These are phyloP conservation scores for Paraphaeosphaeria minitans DNA, from an alignment of 2,329 filamentous ascomycete genomes.

Conservation along the genomic window DNA sequence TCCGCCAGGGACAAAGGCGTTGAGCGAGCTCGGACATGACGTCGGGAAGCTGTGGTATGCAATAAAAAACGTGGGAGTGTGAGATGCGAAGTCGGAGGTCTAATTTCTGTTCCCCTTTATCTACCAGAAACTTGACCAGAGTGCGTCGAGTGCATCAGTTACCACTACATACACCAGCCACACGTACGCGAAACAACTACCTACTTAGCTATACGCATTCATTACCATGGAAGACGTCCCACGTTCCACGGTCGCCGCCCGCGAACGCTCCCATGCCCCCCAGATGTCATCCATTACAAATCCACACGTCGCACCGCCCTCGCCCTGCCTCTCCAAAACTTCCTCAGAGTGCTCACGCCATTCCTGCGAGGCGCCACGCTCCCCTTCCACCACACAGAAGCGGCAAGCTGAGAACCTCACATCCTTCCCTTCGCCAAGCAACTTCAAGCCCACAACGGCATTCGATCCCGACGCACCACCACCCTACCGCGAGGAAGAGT, in stretches of 20 bases:
- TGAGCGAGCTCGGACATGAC: constrained; percentile 3
- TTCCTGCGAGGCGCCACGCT: constrained; percentile 7
- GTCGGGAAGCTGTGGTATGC: not conserved
- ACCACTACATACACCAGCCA: not conserved
- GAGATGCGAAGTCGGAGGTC: not conserved
- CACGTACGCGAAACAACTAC: not conserved
- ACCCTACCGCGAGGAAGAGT: constrained; percentile 27
- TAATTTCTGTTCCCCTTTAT: not conserved
- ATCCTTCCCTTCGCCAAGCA: not conserved
- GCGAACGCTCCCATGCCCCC: not conserved
- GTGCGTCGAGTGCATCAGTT: not conserved
- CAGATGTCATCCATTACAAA: not conserved
- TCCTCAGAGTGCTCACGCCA: constrained; percentile 3
- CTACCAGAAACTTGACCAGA: not conserved
- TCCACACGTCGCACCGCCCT: not conserved
- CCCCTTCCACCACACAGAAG: not conserved
- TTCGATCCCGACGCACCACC: constrained; percentile 23
- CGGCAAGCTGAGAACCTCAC: not conserved
- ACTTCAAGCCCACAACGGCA: not conserved
- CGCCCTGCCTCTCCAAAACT: constrained; percentile 1
- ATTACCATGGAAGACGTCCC: constrained; percentile 1
- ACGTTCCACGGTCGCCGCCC: not conserved
- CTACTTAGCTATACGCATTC: too few species aligned
- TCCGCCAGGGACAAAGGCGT: constrained; percentile 7
- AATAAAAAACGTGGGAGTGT: not conserved